Percentiles rank a stretch among this genome's conserved stretches.
These are phyloP conservation scores for Glycine tomentella DNA, from an alignment of 306 rosid genomes.

Conservation along the genomic window DNA sequence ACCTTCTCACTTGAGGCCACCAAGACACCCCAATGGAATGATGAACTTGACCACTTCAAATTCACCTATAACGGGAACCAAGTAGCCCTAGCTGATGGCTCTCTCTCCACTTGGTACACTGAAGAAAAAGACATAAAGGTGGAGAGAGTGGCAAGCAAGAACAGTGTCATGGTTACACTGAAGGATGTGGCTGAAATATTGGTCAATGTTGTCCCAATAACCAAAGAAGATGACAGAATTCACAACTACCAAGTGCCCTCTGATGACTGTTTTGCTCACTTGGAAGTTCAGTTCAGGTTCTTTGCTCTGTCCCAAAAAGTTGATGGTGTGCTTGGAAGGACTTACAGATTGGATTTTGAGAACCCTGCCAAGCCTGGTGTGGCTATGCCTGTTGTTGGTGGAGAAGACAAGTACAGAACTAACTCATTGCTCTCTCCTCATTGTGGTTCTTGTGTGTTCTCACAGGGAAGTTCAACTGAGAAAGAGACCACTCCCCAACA, in stretches of 20 bases:
- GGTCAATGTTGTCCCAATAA: slow-evolving; percentile 58
- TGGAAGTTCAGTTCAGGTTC: slow-evolving; percentile 60
- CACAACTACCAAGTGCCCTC: slow-evolving; percentile 52
- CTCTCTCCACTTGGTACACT: slow-evolving; percentile 49
- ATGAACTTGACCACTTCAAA: slow-evolving; percentile 44
- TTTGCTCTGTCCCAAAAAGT: slow-evolving; percentile 48
- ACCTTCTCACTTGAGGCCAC: slow-evolving; percentile 54
- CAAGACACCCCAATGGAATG: slow-evolving; percentile 45
- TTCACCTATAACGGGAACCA: slow-evolving; percentile 45
- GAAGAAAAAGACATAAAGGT: slow-evolving; percentile 39
- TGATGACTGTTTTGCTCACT: slow-evolving; percentile 57
- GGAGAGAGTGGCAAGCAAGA: slow-evolving; percentile 54
- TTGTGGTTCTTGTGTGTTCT: slow-evolving; percentile 53
- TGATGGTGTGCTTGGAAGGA: slow-evolving; percentile 61
- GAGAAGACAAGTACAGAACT: slow-evolving; percentile 56
- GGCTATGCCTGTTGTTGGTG: slow-evolving; percentile 60
- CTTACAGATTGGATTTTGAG: slow-evolving; percentile 52
- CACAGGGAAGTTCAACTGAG: slow-evolving; percentile 1
- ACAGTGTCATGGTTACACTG: slow-evolving; percentile 44
- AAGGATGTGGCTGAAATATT: slow-evolving; percentile 53
- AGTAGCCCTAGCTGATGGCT: slow-evolving; percentile 18
- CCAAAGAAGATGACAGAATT: slow-evolving; percentile 56
- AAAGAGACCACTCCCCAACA: background rate
- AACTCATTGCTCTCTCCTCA: slow-evolving; percentile 47
- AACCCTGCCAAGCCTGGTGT: slow-evolving; percentile 59